A percentile compares a stretch with the other conserved stretches of the same genome.
Conservation (phyloP, 192 early-diverging fungal species). For the Coemansia sp. region DNA sequence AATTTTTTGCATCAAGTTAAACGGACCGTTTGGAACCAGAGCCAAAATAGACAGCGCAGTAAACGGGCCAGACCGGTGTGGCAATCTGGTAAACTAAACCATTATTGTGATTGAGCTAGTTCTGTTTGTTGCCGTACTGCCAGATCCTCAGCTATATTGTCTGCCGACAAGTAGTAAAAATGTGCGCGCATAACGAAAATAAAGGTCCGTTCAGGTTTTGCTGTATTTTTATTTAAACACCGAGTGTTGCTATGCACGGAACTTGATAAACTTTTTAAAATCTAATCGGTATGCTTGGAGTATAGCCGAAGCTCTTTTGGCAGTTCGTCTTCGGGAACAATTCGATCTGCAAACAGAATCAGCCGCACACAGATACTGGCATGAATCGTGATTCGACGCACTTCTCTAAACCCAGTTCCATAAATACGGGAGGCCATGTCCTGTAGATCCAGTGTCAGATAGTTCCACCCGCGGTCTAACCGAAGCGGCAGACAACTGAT, state of each 20-base stretch:
- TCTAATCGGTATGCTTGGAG: not conserved
- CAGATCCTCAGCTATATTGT: not conserved
- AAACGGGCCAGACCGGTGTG: not conserved
- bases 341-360: conserved; percentile 87
- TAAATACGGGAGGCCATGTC: conserved; percentile 86
- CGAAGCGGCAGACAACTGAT: conserved; percentile 92
- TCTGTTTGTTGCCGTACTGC: not conserved
- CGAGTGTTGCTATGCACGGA: not conserved
- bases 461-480: conserved; percentile 94
- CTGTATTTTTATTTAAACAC: not conserved
- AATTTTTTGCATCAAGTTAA: not conserved
- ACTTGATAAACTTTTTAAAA: no score
- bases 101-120: not conserved
- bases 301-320: conserved; percentile 89
- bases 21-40: not conserved
- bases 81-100: not conserved
- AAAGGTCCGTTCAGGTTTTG: not conserved
- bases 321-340: conserved; percentile 89
- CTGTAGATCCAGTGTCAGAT: conserved; percentile 86
- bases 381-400: conserved; percentile 83
- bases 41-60: not conserved
- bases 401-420: conserved; percentile 86
- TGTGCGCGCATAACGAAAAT: not conserved
- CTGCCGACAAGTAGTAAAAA: not conserved
- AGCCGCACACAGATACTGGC: conserved; percentile 86